Conservation (phyloP, 768 basidiomycete genomes). For the Chlorophyllum brunneum region DNA sequence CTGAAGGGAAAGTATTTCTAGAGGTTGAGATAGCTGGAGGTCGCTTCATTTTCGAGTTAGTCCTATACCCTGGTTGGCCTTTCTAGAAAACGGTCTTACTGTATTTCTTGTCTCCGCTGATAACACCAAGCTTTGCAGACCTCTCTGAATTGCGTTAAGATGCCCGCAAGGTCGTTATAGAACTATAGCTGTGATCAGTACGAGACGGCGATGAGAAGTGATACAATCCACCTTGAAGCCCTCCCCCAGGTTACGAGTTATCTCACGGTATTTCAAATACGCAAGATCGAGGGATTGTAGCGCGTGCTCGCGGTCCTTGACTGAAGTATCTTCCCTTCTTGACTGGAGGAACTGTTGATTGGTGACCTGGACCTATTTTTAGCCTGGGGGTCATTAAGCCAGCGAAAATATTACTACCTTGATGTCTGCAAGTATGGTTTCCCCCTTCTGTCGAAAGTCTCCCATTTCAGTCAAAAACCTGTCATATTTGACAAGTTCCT, state of each 20-base stretch:
- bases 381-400: neutral
- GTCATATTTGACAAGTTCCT: conserved; percentile 80
- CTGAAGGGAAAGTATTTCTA: conserved; percentile 34
- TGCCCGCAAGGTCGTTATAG: conserved; percentile 79
- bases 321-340: conserved; percentile 68
- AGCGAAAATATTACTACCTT: conserved; percentile 44
- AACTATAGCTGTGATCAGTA: conserved; percentile 47
- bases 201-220: neutral
- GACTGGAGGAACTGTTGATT: conserved; percentile 75
- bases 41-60: neutral
- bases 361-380: conserved; percentile 35
- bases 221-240: conserved; percentile 63
- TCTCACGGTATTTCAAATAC: conserved; percentile 85
- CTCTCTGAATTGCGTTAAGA: conserved; percentile 72
- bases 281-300: conserved; percentile 82
- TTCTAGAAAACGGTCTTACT: conserved; percentile 40
- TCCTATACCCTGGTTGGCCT: too few species aligned
- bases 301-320: conserved; percentile 78
- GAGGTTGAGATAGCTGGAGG: conserved; percentile 11
- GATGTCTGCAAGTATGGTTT: conserved; percentile 60
- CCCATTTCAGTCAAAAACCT: conserved; percentile 60
- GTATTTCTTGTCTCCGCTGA: conserved; percentile 67
- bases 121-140: conserved; percentile 73
- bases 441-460: conserved; percentile 55
- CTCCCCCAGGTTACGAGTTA: conserved; percentile 80